Evolutionary conservation across 2,329 filamentous ascomycete species (phyloP).

Genomic region (Curvularia eragrostidis): DNA sequence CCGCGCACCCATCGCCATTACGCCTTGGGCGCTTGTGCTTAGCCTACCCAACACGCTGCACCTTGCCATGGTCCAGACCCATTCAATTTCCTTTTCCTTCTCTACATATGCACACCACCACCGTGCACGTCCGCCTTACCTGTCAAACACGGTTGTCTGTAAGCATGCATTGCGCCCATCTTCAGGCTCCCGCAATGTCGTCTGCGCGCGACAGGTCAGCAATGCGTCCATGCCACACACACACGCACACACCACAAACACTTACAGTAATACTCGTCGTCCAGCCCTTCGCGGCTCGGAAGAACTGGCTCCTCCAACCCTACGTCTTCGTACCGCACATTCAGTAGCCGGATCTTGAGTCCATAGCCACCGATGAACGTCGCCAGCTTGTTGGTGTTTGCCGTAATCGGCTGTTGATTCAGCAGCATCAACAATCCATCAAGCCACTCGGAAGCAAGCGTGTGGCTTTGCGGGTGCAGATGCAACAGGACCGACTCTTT

Average conservation of each 20-base stretch:
- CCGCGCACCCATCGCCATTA: slow-evolving; percentile 1
- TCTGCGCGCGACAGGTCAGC: slow-evolving; percentile 13
- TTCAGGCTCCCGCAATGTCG: slow-evolving; percentile 17
- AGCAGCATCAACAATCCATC: slow-evolving; percentile 94
- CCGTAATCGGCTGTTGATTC: slow-evolving; percentile 94
- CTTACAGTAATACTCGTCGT: slow-evolving; percentile 94
- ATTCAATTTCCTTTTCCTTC: not conserved
- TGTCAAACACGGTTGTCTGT: slow-evolving; percentile 2
- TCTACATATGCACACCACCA: not conserved
- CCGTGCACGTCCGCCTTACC: slow-evolving; percentile 11
- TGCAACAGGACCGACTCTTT: slow-evolving; percentile 79
- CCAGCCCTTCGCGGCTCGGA: slow-evolving; percentile 81
- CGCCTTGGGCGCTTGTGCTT: slow-evolving; percentile 7
- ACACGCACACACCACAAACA: slow-evolving; percentile 23
- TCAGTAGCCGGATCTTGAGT: slow-evolving; percentile 88
- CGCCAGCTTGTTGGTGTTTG: slow-evolving; percentile 90
- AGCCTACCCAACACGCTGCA: slow-evolving; percentile 14
- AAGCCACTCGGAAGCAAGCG: slow-evolving; percentile 91
- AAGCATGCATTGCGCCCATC: not conserved
- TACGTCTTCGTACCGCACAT: slow-evolving; percentile 85
- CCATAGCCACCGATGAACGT: slow-evolving; percentile 88
- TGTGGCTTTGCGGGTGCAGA: slow-evolving; percentile 81
- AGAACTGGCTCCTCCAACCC: slow-evolving; percentile 73
- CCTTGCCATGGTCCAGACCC: slow-evolving; percentile 1
- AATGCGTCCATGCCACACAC: not conserved